Base-by-base conservation (phyloP, 2,329 filamentous ascomycete genomes). In the Cladophialophora bantiana region DNA sequence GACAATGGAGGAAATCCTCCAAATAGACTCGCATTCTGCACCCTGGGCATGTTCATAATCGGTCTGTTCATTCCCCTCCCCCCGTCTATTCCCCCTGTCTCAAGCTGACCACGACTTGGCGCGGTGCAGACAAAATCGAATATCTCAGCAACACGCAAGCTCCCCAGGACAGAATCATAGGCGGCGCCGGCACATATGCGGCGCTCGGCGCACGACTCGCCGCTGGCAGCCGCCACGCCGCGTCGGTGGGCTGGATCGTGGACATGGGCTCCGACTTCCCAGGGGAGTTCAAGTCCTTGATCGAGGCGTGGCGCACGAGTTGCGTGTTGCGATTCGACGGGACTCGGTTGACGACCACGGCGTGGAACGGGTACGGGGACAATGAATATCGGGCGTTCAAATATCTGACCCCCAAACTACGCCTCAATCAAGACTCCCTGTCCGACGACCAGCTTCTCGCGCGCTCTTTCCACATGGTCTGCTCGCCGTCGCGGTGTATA, bases 261-360 rank as follows among this genome's bases (percentile, higher is more conserved):
- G 94, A 99, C 78, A 87, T 89, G 74, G 95, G 95, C 35, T 90
- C 87, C 15, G 95, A 98, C 78, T 98, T 98, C 72, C 94, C 94
- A 0, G 70, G 81, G 0, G 80, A 85, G 12, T 83, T 96, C 60
- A 84, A 85, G 56, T 75, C 83, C 1, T 82, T 86, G 52, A 88
- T 99, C 71, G 79, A 85, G 13, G 84, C 86, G 52, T 97, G 95
- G 94, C 80, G 88, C 15, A 97, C 94, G 1, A 86, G 87, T 5
- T 91, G 87, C 20, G 75, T 93, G 15, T 81, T 95, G 70, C 87
- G 93, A 61, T 80, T 87, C 57, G 88, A 91, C 62, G 82, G 83
- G 1, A 78, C 84, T 6, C 88, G 92, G 31, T 83, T 92, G 58
- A 98, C 94, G 2, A 99, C 95, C 0, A 88, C 93, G 54, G 94